Evolutionary conservation across 1,284 basidiomycete species (phyloP), one percentile per base, ranked within the genome.

Genomic region (Pulveroboletus ridleyi): DNA sequence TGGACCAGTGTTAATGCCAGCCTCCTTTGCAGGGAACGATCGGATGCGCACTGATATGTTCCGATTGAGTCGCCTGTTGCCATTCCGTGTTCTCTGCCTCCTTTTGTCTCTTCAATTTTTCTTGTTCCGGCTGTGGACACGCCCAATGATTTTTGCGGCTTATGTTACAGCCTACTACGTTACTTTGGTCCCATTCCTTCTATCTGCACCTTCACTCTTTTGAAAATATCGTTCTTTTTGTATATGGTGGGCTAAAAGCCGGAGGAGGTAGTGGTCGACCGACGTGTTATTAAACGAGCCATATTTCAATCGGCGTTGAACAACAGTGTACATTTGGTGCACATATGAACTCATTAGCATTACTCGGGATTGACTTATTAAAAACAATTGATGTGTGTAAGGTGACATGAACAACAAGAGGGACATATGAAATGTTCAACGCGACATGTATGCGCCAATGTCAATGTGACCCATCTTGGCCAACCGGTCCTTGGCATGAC

Each of bases 21-120:
- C 74, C 35, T 35, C 6, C 35, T 86, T 61, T 89, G 87, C 68
- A 78, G 83, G 72, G 74, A 81, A 52, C 72, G 74, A 39, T 68
- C 85, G 54, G 72, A 67, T 29, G 64, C 53, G 62, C 59, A 62
- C 46, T 75, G 61, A 72, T 35, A 9, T n/a, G 22, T 41, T 25
- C 39, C 35, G 29, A 59, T 47, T 18, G 52, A 47, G 53, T 55
- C n/a, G 56, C 49, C 39, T 53, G 29, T 39, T 47, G 35, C 50
- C 47, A 20, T 68, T 22, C 6, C 54, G 20, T 61, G 49, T 25
- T 59, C 25, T 52, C 20, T 6, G 11, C 49, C 46, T 22, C 1
- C n/a, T n/a, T 9, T 20, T 20, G 62, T 60, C 22, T 56, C 14
- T 39, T 14, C 22, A 6, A n/a, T 29, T 44, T 2, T 57, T 3